These are phyloP conservation scores for Suillus spraguei DNA, from an alignment of 768 basidiomycete species.

Conservation along the genomic window DNA sequence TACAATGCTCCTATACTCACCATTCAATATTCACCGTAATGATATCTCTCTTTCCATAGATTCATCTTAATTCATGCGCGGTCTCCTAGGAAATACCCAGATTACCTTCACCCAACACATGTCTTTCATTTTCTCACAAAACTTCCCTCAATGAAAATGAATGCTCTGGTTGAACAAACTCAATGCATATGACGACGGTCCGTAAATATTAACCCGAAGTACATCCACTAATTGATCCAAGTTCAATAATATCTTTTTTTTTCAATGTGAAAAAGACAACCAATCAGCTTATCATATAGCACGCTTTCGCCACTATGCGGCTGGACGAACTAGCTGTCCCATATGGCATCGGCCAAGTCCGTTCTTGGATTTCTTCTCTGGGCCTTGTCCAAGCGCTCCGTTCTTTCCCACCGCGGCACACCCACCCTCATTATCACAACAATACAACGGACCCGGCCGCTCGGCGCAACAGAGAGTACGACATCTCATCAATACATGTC, in stretches of 20 bases:
- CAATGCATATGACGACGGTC: not conserved
- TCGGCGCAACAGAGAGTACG: not conserved
- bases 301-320: constrained; percentile 1
- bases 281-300: not conserved
- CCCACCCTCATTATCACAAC: not conserved
- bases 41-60: constrained; percentile 3
- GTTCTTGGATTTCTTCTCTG: not conserved
- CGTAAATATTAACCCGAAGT: not conserved
- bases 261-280: constrained; percentile 3
- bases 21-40: constrained; percentile 1
- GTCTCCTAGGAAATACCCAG: constrained; percentile 31
- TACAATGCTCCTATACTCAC: constrained; percentile 6
- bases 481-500: not conserved
- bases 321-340: not conserved
- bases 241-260: constrained; percentile 1
- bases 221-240: not conserved
- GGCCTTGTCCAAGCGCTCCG: constrained; percentile 3
- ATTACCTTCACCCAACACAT: not conserved
- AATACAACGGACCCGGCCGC: not conserved
- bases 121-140: constrained; percentile 6
- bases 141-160: constrained; percentile 3
- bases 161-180: not conserved
- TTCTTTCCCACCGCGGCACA: not conserved
- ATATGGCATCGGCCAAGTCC: constrained; percentile 8
- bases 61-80: constrained; percentile 18